Evolutionary conservation across 2,329 filamentous ascomycete genomes (phyloP).

Genomic region (Aureobasidium sp.): DNA sequence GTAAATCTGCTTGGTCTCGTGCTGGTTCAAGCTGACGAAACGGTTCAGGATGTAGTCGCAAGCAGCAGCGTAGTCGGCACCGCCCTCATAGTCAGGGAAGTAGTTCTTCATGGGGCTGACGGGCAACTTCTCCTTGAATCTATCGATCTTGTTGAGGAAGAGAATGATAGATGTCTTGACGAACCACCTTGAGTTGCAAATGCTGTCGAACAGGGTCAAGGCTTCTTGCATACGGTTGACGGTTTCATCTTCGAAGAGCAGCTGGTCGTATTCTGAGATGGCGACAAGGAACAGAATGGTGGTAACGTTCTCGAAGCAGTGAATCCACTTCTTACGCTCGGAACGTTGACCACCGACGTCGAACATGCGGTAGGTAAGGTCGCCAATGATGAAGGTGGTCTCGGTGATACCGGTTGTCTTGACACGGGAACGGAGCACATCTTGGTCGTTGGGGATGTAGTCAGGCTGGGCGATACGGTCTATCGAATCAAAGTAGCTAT

Average conservation of each 20-base stretch:
- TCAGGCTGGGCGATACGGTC: conserved; percentile 82
- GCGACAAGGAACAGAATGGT: conserved; percentile 89
- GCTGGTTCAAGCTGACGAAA: conserved; percentile 90
- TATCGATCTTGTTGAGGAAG: conserved; percentile 46
- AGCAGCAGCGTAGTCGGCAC: conserved; percentile 87
- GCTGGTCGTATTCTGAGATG: conserved; percentile 94
- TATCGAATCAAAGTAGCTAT: conserved; percentile 91
- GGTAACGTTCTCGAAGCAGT: conserved; percentile 91
- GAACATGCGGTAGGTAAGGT: conserved; percentile 94
- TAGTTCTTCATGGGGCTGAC: conserved; percentile 69
- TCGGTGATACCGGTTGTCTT: conserved; percentile 94
- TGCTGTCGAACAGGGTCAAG: conserved; percentile 45
- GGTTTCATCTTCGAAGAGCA: conserved; percentile 90
- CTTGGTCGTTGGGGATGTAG: conserved; percentile 88
- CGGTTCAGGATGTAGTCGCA: conserved; percentile 99
- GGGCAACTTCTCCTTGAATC: conserved; percentile 64
- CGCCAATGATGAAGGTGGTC: conserved; percentile 83
- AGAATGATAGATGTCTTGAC: conserved; percentile 43
- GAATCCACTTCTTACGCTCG: conserved; percentile 95
- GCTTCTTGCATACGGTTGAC: conserved; percentile 56
- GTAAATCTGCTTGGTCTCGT: conserved; percentile 99
- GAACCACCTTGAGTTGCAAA: conserved; percentile 45
- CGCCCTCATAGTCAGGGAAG: conserved; percentile 77
- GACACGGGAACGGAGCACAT: conserved; percentile 82
- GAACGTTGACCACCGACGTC: conserved; percentile 88